phyloP scores from a whole-genome alignment of 2,329 filamentous ascomycete species.

The Beauveria australis region DNA sequence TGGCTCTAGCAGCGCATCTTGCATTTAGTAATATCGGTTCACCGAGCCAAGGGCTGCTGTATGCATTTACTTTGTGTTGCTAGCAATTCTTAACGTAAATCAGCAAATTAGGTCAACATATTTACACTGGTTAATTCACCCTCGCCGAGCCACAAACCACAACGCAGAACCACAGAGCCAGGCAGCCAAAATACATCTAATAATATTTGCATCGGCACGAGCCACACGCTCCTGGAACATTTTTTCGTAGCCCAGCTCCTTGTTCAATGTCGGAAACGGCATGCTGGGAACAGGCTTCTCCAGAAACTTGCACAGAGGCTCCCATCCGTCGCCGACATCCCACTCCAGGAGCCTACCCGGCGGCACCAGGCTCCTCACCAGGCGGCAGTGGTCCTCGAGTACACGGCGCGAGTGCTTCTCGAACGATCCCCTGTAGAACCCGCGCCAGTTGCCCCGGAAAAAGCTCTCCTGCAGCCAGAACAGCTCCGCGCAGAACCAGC shows the following conservation, averaged over 20 bases:
- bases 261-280: conserved; percentile 22
- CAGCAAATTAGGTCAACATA: too few species aligned
- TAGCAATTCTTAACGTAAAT: too few species aligned
- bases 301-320: conserved; percentile 32
- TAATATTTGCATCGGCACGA: not conserved
- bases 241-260: not conserved
- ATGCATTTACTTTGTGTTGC: too few species aligned
- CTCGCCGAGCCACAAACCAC: too few species aligned
- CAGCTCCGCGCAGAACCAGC: conserved; percentile 21
- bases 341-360: conserved; percentile 28
- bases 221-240: not conserved
- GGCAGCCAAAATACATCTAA: too few species aligned
- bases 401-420: not conserved
- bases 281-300: conserved; percentile 24
- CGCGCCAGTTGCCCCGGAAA: not conserved
- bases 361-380: conserved; percentile 8
- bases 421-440: not conserved
- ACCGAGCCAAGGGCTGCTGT: too few species aligned
- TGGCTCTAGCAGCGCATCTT: too few species aligned
- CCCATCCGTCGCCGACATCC: conserved; percentile 31
- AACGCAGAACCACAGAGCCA: too few species aligned
- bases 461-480: conserved; percentile 20
- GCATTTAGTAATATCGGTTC: too few species aligned
- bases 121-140: too few species aligned
- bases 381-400: not conserved